Evolutionary conservation across 2,329 filamentous ascomycete species (phyloP), one percentile per base, ranked within the genome.

Genomic region (Sordariomycetes sp.): DNA sequence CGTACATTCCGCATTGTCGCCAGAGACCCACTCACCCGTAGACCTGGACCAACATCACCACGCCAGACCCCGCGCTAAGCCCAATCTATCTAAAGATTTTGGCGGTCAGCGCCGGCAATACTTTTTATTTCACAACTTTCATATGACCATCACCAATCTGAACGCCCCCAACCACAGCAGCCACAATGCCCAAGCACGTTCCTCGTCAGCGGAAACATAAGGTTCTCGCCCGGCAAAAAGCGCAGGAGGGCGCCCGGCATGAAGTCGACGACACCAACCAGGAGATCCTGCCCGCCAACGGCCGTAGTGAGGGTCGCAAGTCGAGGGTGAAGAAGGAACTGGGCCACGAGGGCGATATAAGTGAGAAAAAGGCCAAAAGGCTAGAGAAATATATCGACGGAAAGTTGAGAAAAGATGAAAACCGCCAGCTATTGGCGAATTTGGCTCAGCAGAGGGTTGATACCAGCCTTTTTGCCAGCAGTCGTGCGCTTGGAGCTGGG

Each of bases 351-450:
- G 68, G 66, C 2, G 47, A 53, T 29, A 77, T 78, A 47, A 64
- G 65, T 48, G 64, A 72, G 39, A 79, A 81, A 50, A 81, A 81
- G 53, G 72, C 75, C 6, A 80, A 81, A 58, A 67, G 77, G 2
- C 51, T 81, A 25, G 76, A 80, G 42, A 81, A 81, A 49, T 81
- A 80, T 51, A 78, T 81, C 43, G 88, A 96, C 49, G 92, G 74
- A 38, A 98, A 98, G 68, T 66, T 98, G 30, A 84, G 80, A 57
- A 95, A 94, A 57, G 92, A 98, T 52, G 90, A 96, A 57, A 94
- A 86, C 49, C 69, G 85, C 19, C 82, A 79, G 37, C 65, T 98
- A 20, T 69, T 96, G 46, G 83, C 84, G 51, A 88, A 92, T 53
- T 70, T 98, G 18, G 84, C 85, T 14, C 70, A 76, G 40, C 71